Conservation (phyloP, 768 basidiomycete genomes). For the Boletus reticuloceps region DNA sequence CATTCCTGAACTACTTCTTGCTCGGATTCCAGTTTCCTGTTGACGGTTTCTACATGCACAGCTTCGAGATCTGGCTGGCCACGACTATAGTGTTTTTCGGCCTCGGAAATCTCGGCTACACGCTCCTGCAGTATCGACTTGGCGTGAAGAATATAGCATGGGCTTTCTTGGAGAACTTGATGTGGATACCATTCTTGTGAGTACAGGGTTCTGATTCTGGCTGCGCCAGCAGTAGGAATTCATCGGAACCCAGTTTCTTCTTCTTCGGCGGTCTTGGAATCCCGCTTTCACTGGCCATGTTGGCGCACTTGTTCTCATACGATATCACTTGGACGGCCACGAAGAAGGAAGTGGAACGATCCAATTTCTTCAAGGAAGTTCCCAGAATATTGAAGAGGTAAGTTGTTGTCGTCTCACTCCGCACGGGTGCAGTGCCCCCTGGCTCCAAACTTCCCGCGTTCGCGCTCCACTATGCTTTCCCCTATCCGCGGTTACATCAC, state of each 20-base stretch:
- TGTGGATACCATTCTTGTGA: slow-evolving; percentile 39
- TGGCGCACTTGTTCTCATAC: slow-evolving; percentile 57
- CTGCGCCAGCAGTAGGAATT: neutral
- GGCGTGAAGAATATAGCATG: slow-evolving; percentile 37
- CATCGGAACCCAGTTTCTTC: slow-evolving; percentile 35
- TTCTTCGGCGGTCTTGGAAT: slow-evolving; percentile 58
- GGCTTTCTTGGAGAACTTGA: slow-evolving; percentile 25
- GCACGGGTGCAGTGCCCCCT: too few species aligned
- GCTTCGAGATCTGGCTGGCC: slow-evolving; percentile 80
- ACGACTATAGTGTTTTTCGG: slow-evolving; percentile 77
- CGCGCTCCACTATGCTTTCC: neutral
- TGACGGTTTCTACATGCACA: slow-evolving; percentile 75
- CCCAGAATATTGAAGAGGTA: slow-evolving; percentile 67
- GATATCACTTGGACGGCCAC: slow-evolving; percentile 59
- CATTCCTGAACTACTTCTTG: slow-evolving; percentile 69
- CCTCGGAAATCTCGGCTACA: slow-evolving; percentile 67
- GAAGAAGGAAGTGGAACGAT: slow-evolving; percentile 81
- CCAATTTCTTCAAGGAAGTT: slow-evolving; percentile 89
- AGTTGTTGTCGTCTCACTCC: slow-evolving; percentile 3
- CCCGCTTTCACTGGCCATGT: slow-evolving; percentile 51
- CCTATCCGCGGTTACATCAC: neutral
- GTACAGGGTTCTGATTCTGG: slow-evolving; percentile 2
- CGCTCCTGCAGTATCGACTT: slow-evolving; percentile 69
- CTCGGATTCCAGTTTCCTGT: slow-evolving; percentile 72
- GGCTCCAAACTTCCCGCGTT: neutral